Base-by-base conservation (phyloP, 2,329 filamentous ascomycete species). In the Fusarium sp. region DNA sequence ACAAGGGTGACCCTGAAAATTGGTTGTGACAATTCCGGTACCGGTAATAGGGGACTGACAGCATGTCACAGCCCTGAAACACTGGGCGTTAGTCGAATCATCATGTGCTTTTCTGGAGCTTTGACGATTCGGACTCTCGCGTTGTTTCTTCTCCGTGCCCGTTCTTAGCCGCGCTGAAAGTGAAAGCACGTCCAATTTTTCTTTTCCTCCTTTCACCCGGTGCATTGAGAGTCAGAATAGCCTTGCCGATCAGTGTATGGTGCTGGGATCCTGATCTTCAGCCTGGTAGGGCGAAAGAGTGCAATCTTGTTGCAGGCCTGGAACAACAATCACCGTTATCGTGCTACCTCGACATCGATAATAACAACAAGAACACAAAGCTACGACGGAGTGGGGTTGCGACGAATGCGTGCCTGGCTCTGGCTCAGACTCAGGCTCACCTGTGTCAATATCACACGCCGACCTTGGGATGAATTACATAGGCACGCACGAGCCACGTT, bases 1-100 rank as follows among this genome's bases (percentile, higher is more conserved):
- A 50, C 64, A 51, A 61, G 59, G 60, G 41, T 54, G 34, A 55
- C 62, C 70, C 62, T 67, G 46, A 39, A 46, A 59, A 53, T 50
- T 50, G 44, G 51, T 48, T 64, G 52, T 72, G 45, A 56, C 41
- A 74, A 63, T 57, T 53, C 64, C 67, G 59, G 59, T 62, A 67
- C 67, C 67, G 59, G 59, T 59, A 69, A 46, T 55, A 54, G 62
- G 58, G 53, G 59, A 45, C 54, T 64, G 50, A 52, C 26, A 56
- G 52, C 6, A 49, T 51, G 58, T 62, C 51, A 69, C 61, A 58
- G 64, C 54, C 59, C 59, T 74, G 72, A 74, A 73, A 74, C 69
- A 62, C 64, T 71, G 55, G 44, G 65, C 53, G 51, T 55, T 51
- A 58, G 56, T 54, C 50, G 69, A 54, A 34, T 63, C 50, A 43